phyloP scores from a whole-genome alignment of 2,329 filamentous ascomycete species.

The Verticillium longisporum region DNA sequence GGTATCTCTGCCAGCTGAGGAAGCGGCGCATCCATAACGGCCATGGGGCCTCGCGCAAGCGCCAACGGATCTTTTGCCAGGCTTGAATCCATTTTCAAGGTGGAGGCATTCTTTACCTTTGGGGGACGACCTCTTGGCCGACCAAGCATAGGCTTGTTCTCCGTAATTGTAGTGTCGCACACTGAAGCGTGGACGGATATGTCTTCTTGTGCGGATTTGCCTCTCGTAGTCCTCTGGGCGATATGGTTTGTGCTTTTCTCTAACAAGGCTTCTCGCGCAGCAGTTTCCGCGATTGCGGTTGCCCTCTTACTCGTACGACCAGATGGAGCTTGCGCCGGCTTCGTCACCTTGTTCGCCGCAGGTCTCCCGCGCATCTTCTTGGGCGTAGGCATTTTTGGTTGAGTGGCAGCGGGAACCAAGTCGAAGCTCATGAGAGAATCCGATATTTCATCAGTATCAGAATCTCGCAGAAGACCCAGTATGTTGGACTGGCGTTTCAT shows the following conservation, averaged over 20 bases:
- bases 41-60: too few species aligned
- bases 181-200: not conserved
- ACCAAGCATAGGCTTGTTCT: not conserved
- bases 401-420: constrained; percentile 8
- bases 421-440: not conserved
- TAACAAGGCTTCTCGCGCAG: constrained; percentile 4
- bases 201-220: constrained; percentile 2
- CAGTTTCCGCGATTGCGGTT: constrained; percentile 11
- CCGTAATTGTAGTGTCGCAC: not conserved
- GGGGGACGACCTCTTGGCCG: not conserved
- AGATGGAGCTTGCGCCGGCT: constrained; percentile 29
- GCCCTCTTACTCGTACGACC: constrained; percentile 26
- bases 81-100: constrained; percentile 12
- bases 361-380: constrained; percentile 41
- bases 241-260: constrained; percentile 10
- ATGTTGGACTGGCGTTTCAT: constrained; percentile 19
- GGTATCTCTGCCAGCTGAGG: constrained; percentile 24
- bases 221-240: constrained; percentile 14
- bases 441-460: constrained; percentile 28
- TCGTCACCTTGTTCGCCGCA: constrained; percentile 41
- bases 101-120: constrained; percentile 14
- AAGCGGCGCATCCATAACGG: constrained; percentile 1
- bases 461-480: constrained; percentile 23
- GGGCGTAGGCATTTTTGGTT: constrained; percentile 27
- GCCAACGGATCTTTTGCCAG: too few species aligned